Evolutionary conservation across 2,329 filamentous ascomycete genomes (phyloP).

Genomic region (Botryosphaeria dothidea): DNA sequence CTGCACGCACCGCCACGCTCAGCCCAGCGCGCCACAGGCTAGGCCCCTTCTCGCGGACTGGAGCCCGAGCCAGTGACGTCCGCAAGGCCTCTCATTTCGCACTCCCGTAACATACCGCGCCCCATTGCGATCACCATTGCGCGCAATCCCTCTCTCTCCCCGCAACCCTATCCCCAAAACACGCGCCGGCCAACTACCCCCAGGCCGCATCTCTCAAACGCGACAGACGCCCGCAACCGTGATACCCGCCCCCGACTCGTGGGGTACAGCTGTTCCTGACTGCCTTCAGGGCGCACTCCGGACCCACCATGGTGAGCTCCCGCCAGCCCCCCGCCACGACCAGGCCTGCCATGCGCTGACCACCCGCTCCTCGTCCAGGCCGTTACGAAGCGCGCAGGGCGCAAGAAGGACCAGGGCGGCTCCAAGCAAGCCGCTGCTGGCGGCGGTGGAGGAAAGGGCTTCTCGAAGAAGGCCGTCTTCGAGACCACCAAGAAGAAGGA

Average conservation of each 20-base stretch:
- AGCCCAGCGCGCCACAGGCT: constrained; percentile 6
- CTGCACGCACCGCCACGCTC: background rate
- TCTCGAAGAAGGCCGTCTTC: constrained; percentile 93
- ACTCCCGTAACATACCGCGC: constrained; percentile 18
- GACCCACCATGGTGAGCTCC: constrained; percentile 20
- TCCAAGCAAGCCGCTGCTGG: constrained; percentile 40
- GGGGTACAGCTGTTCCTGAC: constrained; percentile 17
- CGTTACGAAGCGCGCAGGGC: constrained; percentile 59
- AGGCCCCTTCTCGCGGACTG: constrained; percentile 1
- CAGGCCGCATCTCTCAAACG: constrained; percentile 1
- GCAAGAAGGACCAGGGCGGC: constrained; percentile 55
- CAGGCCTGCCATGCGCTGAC: background rate
- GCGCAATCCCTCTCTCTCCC: constrained; percentile 14
- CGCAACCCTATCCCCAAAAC: background rate
- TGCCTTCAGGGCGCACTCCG: constrained; percentile 15
- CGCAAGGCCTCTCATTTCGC: constrained; percentile 18
- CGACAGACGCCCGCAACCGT: background rate
- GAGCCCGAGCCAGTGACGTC: constrained; percentile 15
- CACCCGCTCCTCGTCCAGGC: constrained; percentile 41
- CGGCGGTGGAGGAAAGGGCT: constrained; percentile 57
- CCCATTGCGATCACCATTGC: constrained; percentile 19
- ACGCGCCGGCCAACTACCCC: background rate
- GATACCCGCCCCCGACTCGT: constrained; percentile 15
- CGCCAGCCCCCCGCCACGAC: background rate
- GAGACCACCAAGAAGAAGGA: constrained; percentile 99